Evolutionary conservation across 108 stramenopile species (phyloP).

Genomic region (Heterococcus sp.): DNA sequence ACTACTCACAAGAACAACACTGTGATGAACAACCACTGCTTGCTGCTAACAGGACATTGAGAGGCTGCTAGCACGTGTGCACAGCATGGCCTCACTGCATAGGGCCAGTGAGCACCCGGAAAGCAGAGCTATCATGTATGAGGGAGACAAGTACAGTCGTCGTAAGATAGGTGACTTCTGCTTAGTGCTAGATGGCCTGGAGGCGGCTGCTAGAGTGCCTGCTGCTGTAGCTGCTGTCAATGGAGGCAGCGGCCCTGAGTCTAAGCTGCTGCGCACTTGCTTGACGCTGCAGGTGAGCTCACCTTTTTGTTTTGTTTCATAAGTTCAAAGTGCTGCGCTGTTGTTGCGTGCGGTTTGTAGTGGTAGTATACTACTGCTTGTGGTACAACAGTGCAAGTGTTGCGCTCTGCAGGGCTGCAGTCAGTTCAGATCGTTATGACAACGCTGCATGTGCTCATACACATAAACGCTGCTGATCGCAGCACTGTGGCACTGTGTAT

Average conservation of each 20-base stretch:
- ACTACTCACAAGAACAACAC: no score
- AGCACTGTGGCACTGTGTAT: no score
- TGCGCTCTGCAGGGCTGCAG: no score
- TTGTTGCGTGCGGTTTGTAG: no score
- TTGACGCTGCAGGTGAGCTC: background rate
- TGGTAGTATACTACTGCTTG: no score
- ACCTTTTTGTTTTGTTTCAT: no score
- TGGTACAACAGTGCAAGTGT: no score
- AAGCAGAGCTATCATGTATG: slow-evolving; percentile 89
- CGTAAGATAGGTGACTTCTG: slow-evolving; percentile 75
- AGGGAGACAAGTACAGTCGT: slow-evolving; percentile 77
- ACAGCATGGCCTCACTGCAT: slow-evolving; percentile 73
- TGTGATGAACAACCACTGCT: slow-evolving; percentile 65
- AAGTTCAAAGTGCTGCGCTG: no score
- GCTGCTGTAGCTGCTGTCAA: background rate
- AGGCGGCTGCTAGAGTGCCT: slow-evolving; percentile 8
- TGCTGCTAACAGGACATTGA: slow-evolving; percentile 96
- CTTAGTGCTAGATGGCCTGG: slow-evolving; percentile 32
- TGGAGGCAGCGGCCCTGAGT: background rate
- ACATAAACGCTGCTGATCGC: no score
- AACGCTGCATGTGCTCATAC: no score
- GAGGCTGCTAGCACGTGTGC: slow-evolving; percentile 81
- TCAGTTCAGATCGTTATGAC: no score
- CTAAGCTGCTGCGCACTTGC: background rate
- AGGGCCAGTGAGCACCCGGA: slow-evolving; percentile 75